Percentiles rank a stretch among this genome's conserved stretches.
These are phyloP conservation scores for Leishmania major DNA, from an alignment of 208 protist genomes.

Conservation along the genomic window DNA sequence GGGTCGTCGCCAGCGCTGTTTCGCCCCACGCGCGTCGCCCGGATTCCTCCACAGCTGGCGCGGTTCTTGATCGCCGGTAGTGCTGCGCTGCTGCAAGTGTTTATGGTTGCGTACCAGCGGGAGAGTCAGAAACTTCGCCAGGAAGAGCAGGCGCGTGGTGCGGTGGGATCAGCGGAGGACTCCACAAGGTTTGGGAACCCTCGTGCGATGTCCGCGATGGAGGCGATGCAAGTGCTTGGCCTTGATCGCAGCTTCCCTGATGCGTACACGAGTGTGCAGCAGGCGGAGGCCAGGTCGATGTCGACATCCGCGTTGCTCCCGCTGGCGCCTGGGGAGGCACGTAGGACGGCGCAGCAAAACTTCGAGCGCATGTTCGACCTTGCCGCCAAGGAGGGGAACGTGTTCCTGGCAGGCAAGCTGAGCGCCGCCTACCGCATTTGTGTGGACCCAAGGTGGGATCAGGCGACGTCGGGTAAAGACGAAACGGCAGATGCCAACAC, in stretches of 20 bases:
- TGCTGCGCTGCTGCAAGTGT: constrained; percentile 51
- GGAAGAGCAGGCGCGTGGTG: constrained; percentile 17
- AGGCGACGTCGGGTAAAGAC: constrained; percentile 4
- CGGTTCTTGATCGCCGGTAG: constrained; percentile 40
- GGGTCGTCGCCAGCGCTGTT: constrained; percentile 35
- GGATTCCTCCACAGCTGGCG: constrained; percentile 62
- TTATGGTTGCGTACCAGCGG: constrained; percentile 54
- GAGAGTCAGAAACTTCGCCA: constrained; percentile 43
- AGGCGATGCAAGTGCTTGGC: constrained; percentile 78
- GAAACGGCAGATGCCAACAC: neutral
- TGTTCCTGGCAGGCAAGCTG: constrained; percentile 82
- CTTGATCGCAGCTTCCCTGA: constrained; percentile 42
- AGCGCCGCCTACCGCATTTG: constrained; percentile 81
- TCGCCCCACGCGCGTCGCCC: constrained; percentile 34
- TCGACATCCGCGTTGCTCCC: constrained; percentile 19
- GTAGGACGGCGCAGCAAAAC: constrained; percentile 49
- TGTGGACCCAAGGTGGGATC: constrained; percentile 73
- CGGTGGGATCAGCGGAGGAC: neutral
- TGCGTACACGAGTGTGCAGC: constrained; percentile 19
- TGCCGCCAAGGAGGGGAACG: constrained; percentile 55
- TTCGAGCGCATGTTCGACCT: constrained; percentile 70
- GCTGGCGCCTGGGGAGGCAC: constrained; percentile 34
- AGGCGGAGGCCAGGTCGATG: neutral
- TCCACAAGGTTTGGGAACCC: neutral
- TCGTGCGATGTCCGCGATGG: constrained; percentile 50